Evolutionary conservation across 805 yeast genomes (phyloP), one percentile per base, ranked within the genome.

Genomic region (Yamadazyma insecticola): DNA sequence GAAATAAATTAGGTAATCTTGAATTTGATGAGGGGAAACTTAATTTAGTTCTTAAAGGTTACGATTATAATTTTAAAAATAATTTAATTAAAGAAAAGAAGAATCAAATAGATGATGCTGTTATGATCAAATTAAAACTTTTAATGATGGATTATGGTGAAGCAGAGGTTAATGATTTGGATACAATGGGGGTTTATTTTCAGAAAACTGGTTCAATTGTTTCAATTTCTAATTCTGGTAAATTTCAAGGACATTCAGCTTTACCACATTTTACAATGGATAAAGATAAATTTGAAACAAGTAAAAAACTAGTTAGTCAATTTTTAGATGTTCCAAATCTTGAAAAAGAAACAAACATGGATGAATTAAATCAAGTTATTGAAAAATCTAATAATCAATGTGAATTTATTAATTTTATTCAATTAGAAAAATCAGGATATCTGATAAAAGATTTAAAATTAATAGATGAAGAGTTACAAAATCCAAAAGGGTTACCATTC

Each of bases 401-500:
- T 56, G 97, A 89, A 51, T 78, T 68, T 40, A 58, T 87, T 13
- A 54, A 75, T 0, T 88, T 71, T 46, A 61, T 86, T 29, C 95
- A 87, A 47, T 53, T 84, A 13, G 73, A 73, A 22, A 72, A 81
- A n/a, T 76, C 87, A 11, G 63, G 66, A 9, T 63, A 72, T 20
- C 61, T 74, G 4, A 58, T 60, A 13, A 63, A 66, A 6, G 78
- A 87, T 39, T 49, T 87, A 36, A 48, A 63, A 25, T 37, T 60
- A 28, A 76, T 89, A 18, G 96, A 89, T 43, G 70, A 75, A 22
- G 97, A 89, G 52, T 57, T 88, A 13, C 51, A 43, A 8, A 63
- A 70, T 39, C 97, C 96, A 1, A 50, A 72, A n/a, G 97, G 97
- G 0, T 63, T 83, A 38, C 96, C 96, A 2, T 70, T 78, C 11